A percentile compares a stretch with the other conserved stretches of the same genome.
Evolutionary conservation across 2,329 filamentous ascomycete species (phyloP).

Genomic region (Fusarium chuoi): DNA sequence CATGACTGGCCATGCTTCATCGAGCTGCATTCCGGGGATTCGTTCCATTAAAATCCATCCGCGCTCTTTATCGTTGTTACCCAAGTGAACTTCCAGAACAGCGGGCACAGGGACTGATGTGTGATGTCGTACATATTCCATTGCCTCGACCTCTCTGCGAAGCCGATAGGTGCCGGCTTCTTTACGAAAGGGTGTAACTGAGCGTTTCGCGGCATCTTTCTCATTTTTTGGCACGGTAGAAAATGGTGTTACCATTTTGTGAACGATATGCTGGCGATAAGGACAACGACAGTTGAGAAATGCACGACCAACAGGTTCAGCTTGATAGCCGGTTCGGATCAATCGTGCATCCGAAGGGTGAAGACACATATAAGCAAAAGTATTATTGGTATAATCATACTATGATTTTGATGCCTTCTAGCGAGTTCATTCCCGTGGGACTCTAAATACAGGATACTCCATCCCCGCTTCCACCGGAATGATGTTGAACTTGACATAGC

Average conservation of each 20-base stretch:
- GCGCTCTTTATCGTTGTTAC: not conserved
- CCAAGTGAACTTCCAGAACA: not conserved
- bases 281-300: not conserved
- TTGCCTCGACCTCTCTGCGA: not conserved
- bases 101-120: not conserved
- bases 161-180: not conserved
- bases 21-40: not conserved
- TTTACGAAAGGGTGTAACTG: not conserved
- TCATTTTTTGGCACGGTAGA: not conserved
- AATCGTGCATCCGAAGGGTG: not conserved
- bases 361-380: no score
- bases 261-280: not conserved
- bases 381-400: no score
- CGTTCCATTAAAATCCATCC: not conserved
- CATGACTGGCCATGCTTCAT: not conserved
- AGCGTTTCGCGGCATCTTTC: not conserved
- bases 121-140: not conserved
- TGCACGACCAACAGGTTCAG: not conserved
- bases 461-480: conserved; percentile 1
- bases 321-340: not conserved
- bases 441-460: conserved; percentile 22
- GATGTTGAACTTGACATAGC: conserved; percentile 17
- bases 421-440: not conserved
- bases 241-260: not conserved
- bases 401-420: no score